Conservation (phyloP, 2,329 filamentous ascomycete genomes). For the Onygenales sp. region DNA sequence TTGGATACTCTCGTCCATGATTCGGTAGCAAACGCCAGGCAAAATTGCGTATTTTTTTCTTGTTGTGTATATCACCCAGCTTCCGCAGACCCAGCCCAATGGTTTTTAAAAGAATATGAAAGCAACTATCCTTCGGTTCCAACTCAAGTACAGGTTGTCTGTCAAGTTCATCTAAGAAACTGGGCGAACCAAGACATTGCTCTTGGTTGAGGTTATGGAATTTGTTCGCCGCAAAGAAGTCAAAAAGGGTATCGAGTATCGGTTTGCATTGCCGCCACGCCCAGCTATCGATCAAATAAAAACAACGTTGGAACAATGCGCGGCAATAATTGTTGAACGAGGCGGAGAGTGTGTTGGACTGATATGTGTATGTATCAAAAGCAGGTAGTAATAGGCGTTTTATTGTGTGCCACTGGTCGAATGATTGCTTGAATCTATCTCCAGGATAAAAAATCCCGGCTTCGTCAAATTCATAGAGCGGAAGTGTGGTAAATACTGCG, state of each 20-base stretch:
- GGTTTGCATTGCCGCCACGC: slow-evolving; percentile 48
- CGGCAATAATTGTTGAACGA: slow-evolving; percentile 49
- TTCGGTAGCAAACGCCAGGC: slow-evolving; percentile 51
- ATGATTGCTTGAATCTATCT: slow-evolving; percentile 27
- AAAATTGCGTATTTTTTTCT: slow-evolving; percentile 47
- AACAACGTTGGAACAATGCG: slow-evolving; percentile 42
- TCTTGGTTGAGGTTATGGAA: slow-evolving; percentile 46
- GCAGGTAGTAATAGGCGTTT: slow-evolving; percentile 38
- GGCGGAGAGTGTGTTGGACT: slow-evolving; percentile 28
- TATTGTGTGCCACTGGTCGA: slow-evolving; percentile 43
- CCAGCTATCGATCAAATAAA: slow-evolving; percentile 45
- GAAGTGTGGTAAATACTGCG: slow-evolving; percentile 44
- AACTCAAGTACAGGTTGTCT: slow-evolving; percentile 35
- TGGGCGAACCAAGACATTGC: slow-evolving; percentile 41
- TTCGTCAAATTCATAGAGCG: slow-evolving; percentile 43
- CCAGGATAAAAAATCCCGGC: slow-evolving; percentile 37
- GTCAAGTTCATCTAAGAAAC: slow-evolving; percentile 44
- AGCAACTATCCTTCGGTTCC: slow-evolving; percentile 42
- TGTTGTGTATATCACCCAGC: slow-evolving; percentile 37
- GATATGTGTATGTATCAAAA: slow-evolving; percentile 38
- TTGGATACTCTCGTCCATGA: slow-evolving; percentile 50
- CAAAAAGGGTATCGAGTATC: slow-evolving; percentile 45
- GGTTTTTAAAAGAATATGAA: slow-evolving; percentile 51
- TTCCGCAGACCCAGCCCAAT: slow-evolving; percentile 41
- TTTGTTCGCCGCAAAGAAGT: slow-evolving; percentile 49